Percentiles rank a stretch among this genome's conserved stretches.
These are phyloP conservation scores for Gossypium rotundifolium DNA, from an alignment of 345 rosid genomes.

Conservation along the genomic window DNA sequence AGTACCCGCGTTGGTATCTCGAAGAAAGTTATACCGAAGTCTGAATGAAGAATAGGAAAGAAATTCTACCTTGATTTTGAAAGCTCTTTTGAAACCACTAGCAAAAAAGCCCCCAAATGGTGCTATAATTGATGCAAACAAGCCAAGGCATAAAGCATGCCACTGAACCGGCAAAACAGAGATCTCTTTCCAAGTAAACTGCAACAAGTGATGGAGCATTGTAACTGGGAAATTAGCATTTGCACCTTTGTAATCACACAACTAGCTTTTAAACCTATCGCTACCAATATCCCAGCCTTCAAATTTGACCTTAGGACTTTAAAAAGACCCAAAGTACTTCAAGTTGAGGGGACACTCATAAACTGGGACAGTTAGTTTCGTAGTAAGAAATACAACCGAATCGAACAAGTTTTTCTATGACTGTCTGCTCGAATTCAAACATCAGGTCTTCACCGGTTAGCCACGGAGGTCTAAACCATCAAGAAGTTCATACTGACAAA, in stretches of 20 bases:
- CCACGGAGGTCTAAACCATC: background rate
- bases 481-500: background rate
- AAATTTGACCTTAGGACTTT: background rate
- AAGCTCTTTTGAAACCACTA: slow-evolving; percentile 96
- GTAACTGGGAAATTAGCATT: background rate
- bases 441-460: background rate
- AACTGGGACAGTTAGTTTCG: background rate
- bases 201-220: slow-evolving; percentile 14
- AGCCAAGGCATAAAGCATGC: slow-evolving; percentile 89
- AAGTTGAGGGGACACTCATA: background rate
- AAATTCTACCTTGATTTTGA: slow-evolving; percentile 69
- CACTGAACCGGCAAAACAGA: slow-evolving; percentile 81
- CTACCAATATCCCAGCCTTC: background rate
- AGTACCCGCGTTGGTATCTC: background rate
- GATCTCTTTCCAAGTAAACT: slow-evolving; percentile 92
- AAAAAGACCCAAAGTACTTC: background rate
- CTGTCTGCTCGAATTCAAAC: background rate
- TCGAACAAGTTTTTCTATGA: background rate
- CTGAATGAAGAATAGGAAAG: slow-evolving; percentile 9
- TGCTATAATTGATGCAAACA: slow-evolving; percentile 97
- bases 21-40: background rate
- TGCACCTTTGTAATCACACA: background rate
- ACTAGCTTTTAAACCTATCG: background rate
- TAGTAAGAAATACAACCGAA: background rate
- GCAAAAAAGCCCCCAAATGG: slow-evolving; percentile 99